Conservation (phyloP, 768 basidiomycete species). For the Kwoniella sp. region DNA sequence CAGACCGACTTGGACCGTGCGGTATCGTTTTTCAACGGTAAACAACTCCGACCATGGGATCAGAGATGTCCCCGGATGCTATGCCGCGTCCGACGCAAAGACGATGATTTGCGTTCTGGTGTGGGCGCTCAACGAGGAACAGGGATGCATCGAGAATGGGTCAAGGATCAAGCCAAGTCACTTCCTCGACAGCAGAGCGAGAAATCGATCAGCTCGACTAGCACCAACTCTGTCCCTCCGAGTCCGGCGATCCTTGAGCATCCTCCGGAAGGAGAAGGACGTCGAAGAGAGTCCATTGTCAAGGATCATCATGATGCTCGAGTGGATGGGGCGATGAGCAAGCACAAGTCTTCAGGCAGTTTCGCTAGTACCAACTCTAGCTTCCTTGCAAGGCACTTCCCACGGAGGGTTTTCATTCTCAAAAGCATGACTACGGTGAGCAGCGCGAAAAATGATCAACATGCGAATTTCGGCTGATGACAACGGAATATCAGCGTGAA, state of each 20-base stretch:
- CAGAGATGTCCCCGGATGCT: constrained; percentile 74
- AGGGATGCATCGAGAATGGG: constrained; percentile 79
- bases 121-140: constrained; percentile 87
- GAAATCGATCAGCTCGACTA: constrained; percentile 8
- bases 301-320: neutral
- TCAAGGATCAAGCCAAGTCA: constrained; percentile 61
- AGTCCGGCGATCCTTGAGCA: constrained; percentile 35
- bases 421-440: constrained; percentile 80
- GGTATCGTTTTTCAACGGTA: constrained; percentile 72
- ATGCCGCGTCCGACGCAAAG: constrained; percentile 75
- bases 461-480: too few relatives aligned
- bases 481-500: constrained; percentile 62
- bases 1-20: constrained; percentile 67
- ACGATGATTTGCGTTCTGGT: constrained; percentile 84
- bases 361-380: constrained; percentile 82
- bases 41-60: constrained; percentile 69
- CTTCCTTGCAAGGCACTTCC: constrained; percentile 73
- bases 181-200: constrained; percentile 22
- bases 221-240: constrained; percentile 24
- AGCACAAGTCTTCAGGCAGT: constrained; percentile 67
- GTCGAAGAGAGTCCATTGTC: constrained; percentile 38
- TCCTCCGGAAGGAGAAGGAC: constrained; percentile 50
- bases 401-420: constrained; percentile 86
- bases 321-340: constrained; percentile 13
- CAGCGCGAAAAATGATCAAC: too few relatives aligned